Conservation (phyloP, 1,139 yeast species). For the Tardiomyces blankii region DNA sequence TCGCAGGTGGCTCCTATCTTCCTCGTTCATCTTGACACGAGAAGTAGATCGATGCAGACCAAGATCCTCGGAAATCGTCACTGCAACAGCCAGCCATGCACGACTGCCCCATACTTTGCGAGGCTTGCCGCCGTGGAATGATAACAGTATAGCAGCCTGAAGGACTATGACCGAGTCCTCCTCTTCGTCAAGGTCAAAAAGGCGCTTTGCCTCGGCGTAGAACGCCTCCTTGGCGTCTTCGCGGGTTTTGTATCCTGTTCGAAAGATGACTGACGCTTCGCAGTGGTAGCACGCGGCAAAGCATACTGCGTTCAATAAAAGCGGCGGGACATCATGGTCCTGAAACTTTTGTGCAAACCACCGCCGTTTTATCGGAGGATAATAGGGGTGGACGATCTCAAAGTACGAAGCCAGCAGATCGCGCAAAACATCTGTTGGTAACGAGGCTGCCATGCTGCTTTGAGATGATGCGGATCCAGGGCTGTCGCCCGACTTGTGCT, state of each 20-base stretch:
- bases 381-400: constrained; percentile 9
- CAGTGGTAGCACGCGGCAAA: constrained; percentile 11
- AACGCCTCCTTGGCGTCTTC: constrained; percentile 7
- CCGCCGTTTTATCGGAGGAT: constrained; percentile 8
- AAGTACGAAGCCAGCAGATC: constrained; percentile 5
- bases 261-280: constrained; percentile 4
- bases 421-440: constrained; percentile 2
- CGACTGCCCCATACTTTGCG: constrained; percentile 8
- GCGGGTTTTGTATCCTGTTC: constrained; percentile 6
- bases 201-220: constrained; percentile 6
- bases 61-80: constrained; percentile 8
- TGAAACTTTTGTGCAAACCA: constrained; percentile 8
- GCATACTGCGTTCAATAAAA: constrained; percentile 8
- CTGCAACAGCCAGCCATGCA: constrained; percentile 8
- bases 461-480: not conserved
- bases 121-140: constrained; percentile 9
- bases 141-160: constrained; percentile 6
- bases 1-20: constrained; percentile 7
- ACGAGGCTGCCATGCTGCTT: not conserved
- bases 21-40: constrained; percentile 4
- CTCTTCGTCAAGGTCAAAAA: constrained; percentile 6
- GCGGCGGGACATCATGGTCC: constrained; percentile 4
- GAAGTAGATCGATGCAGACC: constrained; percentile 9
- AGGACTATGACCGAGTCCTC: constrained; percentile 6
- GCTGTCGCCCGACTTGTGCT: constrained; percentile 1